These are phyloP conservation scores for Herpotrichia juniperi DNA, from an alignment of 2,329 filamentous ascomycete species.

Conservation along the genomic window DNA sequence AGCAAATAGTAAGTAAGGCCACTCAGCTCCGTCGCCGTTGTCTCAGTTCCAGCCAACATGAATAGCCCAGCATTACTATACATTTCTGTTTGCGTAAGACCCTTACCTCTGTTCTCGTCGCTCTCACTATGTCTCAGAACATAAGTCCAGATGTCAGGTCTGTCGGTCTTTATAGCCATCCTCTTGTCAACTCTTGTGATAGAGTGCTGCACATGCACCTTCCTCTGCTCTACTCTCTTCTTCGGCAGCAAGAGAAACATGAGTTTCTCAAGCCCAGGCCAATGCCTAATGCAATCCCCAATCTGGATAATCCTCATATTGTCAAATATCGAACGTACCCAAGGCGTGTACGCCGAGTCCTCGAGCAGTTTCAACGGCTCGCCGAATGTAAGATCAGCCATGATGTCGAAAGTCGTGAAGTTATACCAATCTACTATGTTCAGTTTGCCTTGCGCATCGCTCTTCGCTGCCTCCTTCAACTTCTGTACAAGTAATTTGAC, in stretches of 20 bases:
- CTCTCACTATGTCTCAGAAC: conserved; percentile 35
- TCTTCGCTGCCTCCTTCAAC: conserved; percentile 32
- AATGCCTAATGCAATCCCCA: conserved; percentile 7
- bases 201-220: conserved; percentile 17
- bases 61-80: conserved; percentile 26
- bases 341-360: conserved; percentile 26
- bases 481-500: conserved; percentile 43
- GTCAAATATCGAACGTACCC: conserved; percentile 33
- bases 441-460: conserved; percentile 6
- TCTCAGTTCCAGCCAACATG: conserved; percentile 36
- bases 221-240: conserved; percentile 12
- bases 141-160: conserved; percentile 48
- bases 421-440: conserved; percentile 34
- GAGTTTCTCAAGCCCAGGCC: conserved; percentile 14
- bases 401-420: conserved; percentile 32
- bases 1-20: conserved; percentile 34
- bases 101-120: conserved; percentile 14
- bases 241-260: conserved; percentile 11
- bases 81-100: conserved; percentile 30
- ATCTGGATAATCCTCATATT: conserved; percentile 14
- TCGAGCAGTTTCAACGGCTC: conserved; percentile 29
- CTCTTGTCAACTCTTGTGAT: conserved; percentile 26
- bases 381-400: conserved; percentile 39
- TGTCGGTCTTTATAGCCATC: conserved; percentile 23
- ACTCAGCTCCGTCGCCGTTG: conserved; percentile 31